These are phyloP conservation scores for Solanum rostratum DNA, from an alignment of 257 asterid genomes.

Conservation along the genomic window DNA sequence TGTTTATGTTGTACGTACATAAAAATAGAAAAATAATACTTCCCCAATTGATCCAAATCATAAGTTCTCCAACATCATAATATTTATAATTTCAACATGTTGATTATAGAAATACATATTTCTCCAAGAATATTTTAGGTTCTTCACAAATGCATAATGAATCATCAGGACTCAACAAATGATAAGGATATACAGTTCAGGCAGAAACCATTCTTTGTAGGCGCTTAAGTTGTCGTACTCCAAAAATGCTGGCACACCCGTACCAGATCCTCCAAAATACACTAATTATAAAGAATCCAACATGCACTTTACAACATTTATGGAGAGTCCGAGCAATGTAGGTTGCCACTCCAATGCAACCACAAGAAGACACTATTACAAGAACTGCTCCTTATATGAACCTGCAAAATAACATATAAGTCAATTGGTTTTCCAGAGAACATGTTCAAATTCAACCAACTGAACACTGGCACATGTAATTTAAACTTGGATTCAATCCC, in stretches of 20 bases:
- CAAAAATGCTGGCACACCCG: neutral
- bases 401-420: slow-evolving; percentile 35
- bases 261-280: no score
- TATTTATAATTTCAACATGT: neutral
- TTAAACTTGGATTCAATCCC: no score
- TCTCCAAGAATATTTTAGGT: neutral
- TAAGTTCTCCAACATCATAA: no score
- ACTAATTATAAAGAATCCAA: no score
- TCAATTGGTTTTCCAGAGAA: neutral
- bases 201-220: neutral
- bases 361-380: slow-evolving; percentile 62
- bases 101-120: neutral
- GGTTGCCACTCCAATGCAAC: slow-evolving; percentile 66
- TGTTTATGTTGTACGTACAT: no score
- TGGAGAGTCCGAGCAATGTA: no score
- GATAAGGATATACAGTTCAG: neutral
- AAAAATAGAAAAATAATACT: no score
- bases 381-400: slow-evolving; percentile 75
- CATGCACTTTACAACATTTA: no score
- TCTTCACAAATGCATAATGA: neutral
- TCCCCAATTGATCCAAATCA: no score
- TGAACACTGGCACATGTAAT: no score
- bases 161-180: neutral
- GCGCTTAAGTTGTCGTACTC: neutral
- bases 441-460: no score